These are phyloP conservation scores for Cryoendolithus antarcticus DNA, from an alignment of 2,329 filamentous ascomycete species.

Conservation along the genomic window DNA sequence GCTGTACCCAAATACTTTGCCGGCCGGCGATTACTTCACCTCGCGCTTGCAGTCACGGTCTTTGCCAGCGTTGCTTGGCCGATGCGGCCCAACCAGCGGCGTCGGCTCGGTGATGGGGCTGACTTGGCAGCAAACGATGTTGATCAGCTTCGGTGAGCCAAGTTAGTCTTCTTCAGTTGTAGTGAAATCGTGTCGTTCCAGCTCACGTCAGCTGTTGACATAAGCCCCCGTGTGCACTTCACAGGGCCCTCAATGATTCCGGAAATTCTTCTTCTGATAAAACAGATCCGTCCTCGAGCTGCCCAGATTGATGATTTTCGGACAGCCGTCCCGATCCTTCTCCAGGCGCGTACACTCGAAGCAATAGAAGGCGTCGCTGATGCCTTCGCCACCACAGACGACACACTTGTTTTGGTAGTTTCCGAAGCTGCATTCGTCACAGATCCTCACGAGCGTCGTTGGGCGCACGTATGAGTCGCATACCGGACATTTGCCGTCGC, in stretches of 20 bases:
- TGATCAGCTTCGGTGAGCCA: too few species aligned
- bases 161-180: too few species aligned
- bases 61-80: too few species aligned
- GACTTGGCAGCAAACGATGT: too few species aligned
- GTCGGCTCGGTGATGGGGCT: too few species aligned
- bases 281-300: slow-evolving; percentile 89
- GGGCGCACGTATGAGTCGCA: slow-evolving; percentile 98
- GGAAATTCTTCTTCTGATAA: slow-evolving; percentile 61
- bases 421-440: slow-evolving; percentile 97
- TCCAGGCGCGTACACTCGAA: slow-evolving; percentile 96
- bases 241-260: slow-evolving; percentile 37
- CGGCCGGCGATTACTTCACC: too few species aligned
- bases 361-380: slow-evolving; percentile 97
- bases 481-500: slow-evolving; percentile 97
- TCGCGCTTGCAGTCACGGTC: too few species aligned
- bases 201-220: too few species aligned
- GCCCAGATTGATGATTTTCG: slow-evolving; percentile 97
- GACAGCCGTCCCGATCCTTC: slow-evolving; percentile 93
- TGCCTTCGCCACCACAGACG: slow-evolving; percentile 94
- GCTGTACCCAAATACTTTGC: too few species aligned
- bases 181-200: too few species aligned
- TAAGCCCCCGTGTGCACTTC: too few species aligned
- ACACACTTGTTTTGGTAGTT: slow-evolving; percentile 99
- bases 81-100: too few species aligned
- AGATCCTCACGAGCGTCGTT: slow-evolving; percentile 93